Conservation (phyloP, 352 stramenopile genomes). For the Blastocystis sp. region DNA sequence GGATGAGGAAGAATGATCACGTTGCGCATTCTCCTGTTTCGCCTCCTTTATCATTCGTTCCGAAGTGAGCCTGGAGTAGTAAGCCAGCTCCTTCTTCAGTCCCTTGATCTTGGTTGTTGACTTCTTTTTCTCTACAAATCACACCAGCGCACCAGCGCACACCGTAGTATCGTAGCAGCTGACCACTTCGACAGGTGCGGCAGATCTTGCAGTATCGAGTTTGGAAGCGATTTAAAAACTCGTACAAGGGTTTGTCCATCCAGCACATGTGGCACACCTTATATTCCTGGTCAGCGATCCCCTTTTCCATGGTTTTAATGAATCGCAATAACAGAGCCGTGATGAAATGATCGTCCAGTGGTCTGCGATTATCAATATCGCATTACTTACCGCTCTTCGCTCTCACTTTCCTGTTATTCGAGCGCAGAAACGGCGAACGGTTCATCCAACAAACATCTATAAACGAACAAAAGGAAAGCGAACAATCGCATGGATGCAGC, state of each 20-base stretch:
- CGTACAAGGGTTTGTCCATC: background rate
- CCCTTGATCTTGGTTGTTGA: background rate
- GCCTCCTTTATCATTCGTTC: background rate
- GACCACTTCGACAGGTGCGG: background rate
- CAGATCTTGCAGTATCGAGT: background rate
- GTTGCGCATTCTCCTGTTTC: background rate
- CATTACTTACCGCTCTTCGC: no score
- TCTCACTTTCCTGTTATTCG: no score
- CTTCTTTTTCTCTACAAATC: background rate
- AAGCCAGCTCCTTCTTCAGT: background rate
- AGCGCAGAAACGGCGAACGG: no score
- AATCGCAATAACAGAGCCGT: no score
- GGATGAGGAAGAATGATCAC: background rate
- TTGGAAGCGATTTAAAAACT: background rate
- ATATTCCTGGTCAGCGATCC: background rate
- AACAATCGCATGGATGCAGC: no score
- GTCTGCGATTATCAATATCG: no score
- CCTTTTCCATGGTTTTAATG: background rate
- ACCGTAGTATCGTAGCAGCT: background rate
- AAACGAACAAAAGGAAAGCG: no score
- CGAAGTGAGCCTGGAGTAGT: background rate
- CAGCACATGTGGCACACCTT: background rate
- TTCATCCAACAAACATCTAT: no score
- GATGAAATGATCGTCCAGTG: no score
- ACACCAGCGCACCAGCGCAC: background rate